phyloP scores from a whole-genome alignment of 176 grass and related monocot genomes.

The Aechmea fasciata region DNA sequence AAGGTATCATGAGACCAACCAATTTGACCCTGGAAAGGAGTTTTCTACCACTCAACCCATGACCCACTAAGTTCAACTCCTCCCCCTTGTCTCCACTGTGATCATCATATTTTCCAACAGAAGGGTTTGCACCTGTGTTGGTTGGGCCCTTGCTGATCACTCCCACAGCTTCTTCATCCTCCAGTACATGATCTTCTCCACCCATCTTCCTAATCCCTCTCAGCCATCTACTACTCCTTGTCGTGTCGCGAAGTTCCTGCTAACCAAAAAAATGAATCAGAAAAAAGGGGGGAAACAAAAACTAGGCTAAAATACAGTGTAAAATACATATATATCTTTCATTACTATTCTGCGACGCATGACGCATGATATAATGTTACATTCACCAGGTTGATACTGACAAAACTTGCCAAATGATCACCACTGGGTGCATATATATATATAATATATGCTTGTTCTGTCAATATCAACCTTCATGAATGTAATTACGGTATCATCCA shows the following conservation, averaged over 20 bases:
- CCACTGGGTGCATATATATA: too few species aligned
- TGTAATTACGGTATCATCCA: too few species aligned
- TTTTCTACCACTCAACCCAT: conserved; percentile 5
- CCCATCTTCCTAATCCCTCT: conserved; percentile 12
- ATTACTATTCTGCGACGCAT: too few species aligned
- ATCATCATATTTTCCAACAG: conserved; percentile 5
- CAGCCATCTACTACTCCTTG: neutral
- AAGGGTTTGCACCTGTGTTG: conserved; percentile 22
- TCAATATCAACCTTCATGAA: too few species aligned
- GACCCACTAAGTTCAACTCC: neutral
- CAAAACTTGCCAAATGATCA: too few species aligned
- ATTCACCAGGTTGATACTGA: too few species aligned
- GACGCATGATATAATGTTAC: too few species aligned
- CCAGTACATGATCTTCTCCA: neutral
- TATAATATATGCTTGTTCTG: too few species aligned
- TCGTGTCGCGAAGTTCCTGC: neutral
- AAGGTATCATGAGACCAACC: neutral
- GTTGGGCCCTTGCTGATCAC: conserved; percentile 5
- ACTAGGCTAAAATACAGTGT: neutral
- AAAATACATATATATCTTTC: neutral
- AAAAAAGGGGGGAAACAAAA: neutral
- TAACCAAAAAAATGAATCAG: neutral
- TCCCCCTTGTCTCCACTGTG: neutral
- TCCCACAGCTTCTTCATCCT: neutral
- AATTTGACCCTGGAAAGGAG: conserved; percentile 6